Evolutionary conservation across 1,284 basidiomycete genomes (phyloP), one percentile per base, ranked within the genome.

Genomic region (Cystobasidium pallidum): DNA sequence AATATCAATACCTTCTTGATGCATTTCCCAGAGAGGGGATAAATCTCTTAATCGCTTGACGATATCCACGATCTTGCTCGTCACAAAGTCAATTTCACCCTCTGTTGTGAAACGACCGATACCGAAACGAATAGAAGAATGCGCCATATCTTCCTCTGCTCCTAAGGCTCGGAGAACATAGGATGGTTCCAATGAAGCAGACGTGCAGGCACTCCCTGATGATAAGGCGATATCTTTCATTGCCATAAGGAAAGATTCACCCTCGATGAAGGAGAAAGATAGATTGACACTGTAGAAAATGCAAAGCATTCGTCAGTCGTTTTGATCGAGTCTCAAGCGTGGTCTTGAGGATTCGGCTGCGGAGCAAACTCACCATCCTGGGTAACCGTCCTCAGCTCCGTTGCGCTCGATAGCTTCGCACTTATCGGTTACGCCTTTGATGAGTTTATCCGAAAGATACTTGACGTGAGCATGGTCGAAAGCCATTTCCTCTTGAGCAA

Each of bases 91-190:
- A 72, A 99, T 86, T 83, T 99, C 96, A 19, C 89, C 91, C 81
- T 97, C 93, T 2, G 96, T 99, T 6, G 96, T 99, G 83, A 99
- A 99, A 34, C 96, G 88, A 43, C 96, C 96, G 76, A 99, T 91
- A 66, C 96, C 96, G 82, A 99, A 99, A 51, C 96, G 89, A 66
- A 99, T 85, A 19, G 93, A 96, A 13, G 94, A 98, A 81, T 99
- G 96, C 0, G 96, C 96, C 91, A 98, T 97, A 79, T 98, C 96
- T 81, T 99, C 96, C 34, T 94, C 91, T 52, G 94, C 91, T 76
- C 93, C 89, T 49, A 99, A 86, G 1, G 96, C 96, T 73, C 96
- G 89, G 32, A 99, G 87, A 13, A 99, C 96, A 80, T 99, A 99
- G 41, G 94, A 97, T 6, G 96, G 96, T 82, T 99, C 96, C 65